Evolutionary conservation across 305 asterid genomes (phyloP), one percentile per base, ranked within the genome.

Genomic region (Salvia sclarea): DNA sequence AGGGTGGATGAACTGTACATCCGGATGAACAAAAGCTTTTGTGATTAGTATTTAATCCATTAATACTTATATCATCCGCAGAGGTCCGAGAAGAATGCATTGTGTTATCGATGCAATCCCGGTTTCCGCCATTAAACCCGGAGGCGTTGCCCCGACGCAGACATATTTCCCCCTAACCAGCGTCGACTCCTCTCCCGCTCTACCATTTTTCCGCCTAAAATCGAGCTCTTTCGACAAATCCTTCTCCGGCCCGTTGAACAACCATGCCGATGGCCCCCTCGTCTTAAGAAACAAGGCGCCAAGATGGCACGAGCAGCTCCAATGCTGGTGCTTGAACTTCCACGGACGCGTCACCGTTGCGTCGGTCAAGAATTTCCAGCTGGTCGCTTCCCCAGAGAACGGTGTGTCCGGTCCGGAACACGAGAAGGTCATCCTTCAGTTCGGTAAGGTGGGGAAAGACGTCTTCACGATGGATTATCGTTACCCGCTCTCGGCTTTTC

Each of bases 311-410:
- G 93, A 88, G 66, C 98, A 90, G 84, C 95, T 93, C 67, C 95
- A 93, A 75, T 93, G 97, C 80, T 93, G 98, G 98, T 93, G 98
- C 54, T 61, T 93, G 85, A 93, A 93, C 78, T 93, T 93, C 75
- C 96, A 88, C 25, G 97, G 97, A 0, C 91, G 98, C 8, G 97
- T 92, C 0, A 92, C 97, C 0, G 95, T 88, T 22, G 98, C 98
- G 10, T 92, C 98, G 0, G 97, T 92, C 52, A 92, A 92, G 73
- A 92, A 92, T 78, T 92, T 88, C 68, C 98, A 90, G 87, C 64
- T 92, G 72, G 98, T 92, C 16, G 96, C 96, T 68, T 88, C 90
- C 10, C 86, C 92, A 0, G 96, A 86, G 80, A 78, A 78, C n/a
- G 84, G 85, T 0, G 60, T 8, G 30, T 71, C 77, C 17, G 96